Percentiles rank a stretch among this genome's conserved stretches.
Conservation (phyloP, 1,284 basidiomycete genomes). For the Fomitiporia mediterranea region DNA sequence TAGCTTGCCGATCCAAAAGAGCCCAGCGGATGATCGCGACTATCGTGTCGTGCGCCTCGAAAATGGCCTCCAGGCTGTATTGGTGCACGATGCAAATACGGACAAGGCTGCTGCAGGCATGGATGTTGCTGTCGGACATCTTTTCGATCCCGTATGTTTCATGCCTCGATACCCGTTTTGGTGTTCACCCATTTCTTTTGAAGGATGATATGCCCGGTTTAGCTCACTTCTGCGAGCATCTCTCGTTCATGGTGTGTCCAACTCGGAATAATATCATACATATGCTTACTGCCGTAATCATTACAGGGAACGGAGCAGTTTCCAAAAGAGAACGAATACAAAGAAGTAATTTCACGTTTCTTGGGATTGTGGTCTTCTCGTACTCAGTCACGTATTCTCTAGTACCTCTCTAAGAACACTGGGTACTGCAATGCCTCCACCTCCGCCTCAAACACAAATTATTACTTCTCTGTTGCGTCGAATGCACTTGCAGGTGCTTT, state of each 20-base stretch:
- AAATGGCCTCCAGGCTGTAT: conserved; percentile 84
- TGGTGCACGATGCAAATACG: conserved; percentile 83
- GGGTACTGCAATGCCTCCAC: conserved; percentile 95
- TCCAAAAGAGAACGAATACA: conserved; percentile 91
- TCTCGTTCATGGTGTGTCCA: conserved; percentile 90
- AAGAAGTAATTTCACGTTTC: conserved; percentile 45
- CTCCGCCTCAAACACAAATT: conserved; percentile 90
- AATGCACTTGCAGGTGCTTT: conserved; percentile 82
- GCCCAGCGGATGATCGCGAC: conserved; percentile 70
- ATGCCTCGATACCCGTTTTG: neutral
- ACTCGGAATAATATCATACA: too few species aligned
- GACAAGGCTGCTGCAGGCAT: conserved; percentile 96
- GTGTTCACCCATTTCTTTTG: neutral
- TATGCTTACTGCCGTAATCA: neutral
- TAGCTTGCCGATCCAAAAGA: conserved; percentile 67
- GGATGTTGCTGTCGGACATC: conserved; percentile 93
- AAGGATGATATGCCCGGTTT: conserved; percentile 85
- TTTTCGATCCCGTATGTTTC: conserved; percentile 76
- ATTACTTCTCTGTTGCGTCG: conserved; percentile 90
- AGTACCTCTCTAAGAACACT: conserved; percentile 89
- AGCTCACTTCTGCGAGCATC: conserved; percentile 93
- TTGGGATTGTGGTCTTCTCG: conserved; percentile 1
- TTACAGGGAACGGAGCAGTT: conserved; percentile 73
- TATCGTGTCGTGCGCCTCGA: conserved; percentile 81
- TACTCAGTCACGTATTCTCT: conserved; percentile 11